Percentiles rank a stretch among this genome's conserved stretches.
Conservation (phyloP, 75 land plant genomes). For the Sequoia sempervirens region DNA sequence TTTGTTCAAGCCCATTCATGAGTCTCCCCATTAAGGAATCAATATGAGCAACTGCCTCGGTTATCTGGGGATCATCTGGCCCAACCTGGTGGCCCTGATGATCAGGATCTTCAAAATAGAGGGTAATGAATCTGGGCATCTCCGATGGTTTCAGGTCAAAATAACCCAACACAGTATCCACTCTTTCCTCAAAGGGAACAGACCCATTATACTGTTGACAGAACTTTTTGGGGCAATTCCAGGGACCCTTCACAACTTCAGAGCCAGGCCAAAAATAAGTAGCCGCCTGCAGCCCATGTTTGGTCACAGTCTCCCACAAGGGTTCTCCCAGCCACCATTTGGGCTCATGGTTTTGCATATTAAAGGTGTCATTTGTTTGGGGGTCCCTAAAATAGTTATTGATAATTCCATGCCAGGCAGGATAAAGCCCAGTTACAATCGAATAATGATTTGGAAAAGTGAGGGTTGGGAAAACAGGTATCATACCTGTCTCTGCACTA, state of each 20-base stretch:
- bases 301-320: slow-evolving; percentile 82
- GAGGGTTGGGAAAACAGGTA: slow-evolving; percentile 87
- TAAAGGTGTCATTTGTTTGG: slow-evolving; percentile 44
- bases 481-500: slow-evolving; percentile 74
- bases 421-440: slow-evolving; percentile 94
- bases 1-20: slow-evolving; percentile 62
- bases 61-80: slow-evolving; percentile 75
- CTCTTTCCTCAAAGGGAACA: slow-evolving; percentile 70
- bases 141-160: slow-evolving; percentile 50
- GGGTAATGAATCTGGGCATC: slow-evolving; percentile 61
- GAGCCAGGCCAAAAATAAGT: slow-evolving; percentile 95
- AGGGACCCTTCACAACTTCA: slow-evolving; percentile 68
- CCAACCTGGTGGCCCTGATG: slow-evolving; percentile 75
- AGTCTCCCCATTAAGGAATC: slow-evolving; percentile 72
- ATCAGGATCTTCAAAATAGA: slow-evolving; percentile 93
- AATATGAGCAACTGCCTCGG: slow-evolving; percentile 53
- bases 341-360: slow-evolving; percentile 58
- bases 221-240: slow-evolving; percentile 48
- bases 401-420: slow-evolving; percentile 85
- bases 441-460: slow-evolving; percentile 98
- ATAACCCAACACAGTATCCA: slow-evolving; percentile 66
- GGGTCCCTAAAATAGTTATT: slow-evolving; percentile 77
- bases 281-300: slow-evolving; percentile 69
- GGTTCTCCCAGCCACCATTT: slow-evolving; percentile 98
- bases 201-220: slow-evolving; percentile 59